Evolutionary conservation across 2,329 filamentous ascomycete species (phyloP).

Genomic region (Setomelanomma holmii): DNA sequence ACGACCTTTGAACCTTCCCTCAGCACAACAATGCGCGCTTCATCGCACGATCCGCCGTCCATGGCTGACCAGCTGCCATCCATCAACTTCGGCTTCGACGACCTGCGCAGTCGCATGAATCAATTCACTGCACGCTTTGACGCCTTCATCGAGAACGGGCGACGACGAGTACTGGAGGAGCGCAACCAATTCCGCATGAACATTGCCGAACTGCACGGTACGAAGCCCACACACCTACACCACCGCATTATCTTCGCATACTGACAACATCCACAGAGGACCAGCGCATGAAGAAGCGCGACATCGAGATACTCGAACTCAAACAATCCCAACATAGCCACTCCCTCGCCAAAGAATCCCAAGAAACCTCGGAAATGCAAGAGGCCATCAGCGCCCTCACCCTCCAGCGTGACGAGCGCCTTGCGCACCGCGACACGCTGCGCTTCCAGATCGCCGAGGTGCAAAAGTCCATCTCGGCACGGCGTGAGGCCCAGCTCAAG

Average conservation of each 20-base stretch:
- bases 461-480: slow-evolving; percentile 72
- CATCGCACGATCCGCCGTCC: slow-evolving; percentile 66
- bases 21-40: slow-evolving; percentile 68
- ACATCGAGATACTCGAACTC: slow-evolving; percentile 81
- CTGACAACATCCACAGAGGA: slow-evolving; percentile 69
- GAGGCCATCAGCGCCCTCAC: slow-evolving; percentile 64
- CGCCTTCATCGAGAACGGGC: slow-evolving; percentile 88
- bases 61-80: slow-evolving; percentile 82
- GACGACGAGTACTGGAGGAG: slow-evolving; percentile 89
- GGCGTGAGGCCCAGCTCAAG: slow-evolving; percentile 73
- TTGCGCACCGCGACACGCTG: slow-evolving; percentile 62
- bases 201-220: slow-evolving; percentile 88
- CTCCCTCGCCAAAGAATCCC: slow-evolving; percentile 76
- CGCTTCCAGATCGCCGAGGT: slow-evolving; percentile 67
- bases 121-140: slow-evolving; percentile 92
- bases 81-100: slow-evolving; percentile 95
- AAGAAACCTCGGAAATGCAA: slow-evolving; percentile 73
- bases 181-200: slow-evolving; percentile 93
- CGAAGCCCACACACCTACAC: slow-evolving; percentile 16
- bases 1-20: slow-evolving; percentile 74
- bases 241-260: background rate
- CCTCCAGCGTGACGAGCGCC: slow-evolving; percentile 62
- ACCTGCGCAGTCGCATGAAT: slow-evolving; percentile 92
- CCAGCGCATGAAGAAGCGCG: slow-evolving; percentile 85
- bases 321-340: slow-evolving; percentile 75